Evolutionary conservation across 768 basidiomycete genomes (phyloP).

Genomic region (Hypholoma sublateritium): DNA sequence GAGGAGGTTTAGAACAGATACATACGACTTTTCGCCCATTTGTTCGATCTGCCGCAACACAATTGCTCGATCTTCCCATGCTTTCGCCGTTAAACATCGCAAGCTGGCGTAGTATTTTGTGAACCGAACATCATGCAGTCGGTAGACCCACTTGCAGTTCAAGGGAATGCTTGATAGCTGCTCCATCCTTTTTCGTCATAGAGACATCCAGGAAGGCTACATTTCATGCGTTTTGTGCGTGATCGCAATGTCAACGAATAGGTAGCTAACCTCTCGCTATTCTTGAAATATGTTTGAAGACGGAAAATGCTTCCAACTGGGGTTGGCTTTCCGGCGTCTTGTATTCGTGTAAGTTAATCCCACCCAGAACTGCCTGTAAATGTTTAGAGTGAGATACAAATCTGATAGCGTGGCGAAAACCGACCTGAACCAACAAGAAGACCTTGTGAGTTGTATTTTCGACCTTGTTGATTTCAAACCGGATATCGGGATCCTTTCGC

Average conservation of each 20-base stretch:
- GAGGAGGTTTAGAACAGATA: constrained; percentile 3
- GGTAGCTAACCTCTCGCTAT: constrained; percentile 64
- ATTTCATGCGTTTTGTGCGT: constrained; percentile 4
- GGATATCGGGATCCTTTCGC: constrained; percentile 71
- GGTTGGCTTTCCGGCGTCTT: constrained; percentile 72
- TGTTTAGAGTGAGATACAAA: background rate
- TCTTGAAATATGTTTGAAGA: constrained; percentile 77
- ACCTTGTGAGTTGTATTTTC: constrained; percentile 77
- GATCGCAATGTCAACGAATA: background rate
- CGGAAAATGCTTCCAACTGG: constrained; percentile 60
- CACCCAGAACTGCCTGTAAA: constrained; percentile 65
- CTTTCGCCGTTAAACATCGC: constrained; percentile 77
- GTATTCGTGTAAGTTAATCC: constrained; percentile 75
- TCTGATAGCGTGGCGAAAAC: background rate
- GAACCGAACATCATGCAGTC: background rate
- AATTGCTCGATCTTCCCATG: constrained; percentile 88
- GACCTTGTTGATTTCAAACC: constrained; percentile 70
- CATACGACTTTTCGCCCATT: constrained; percentile 93
- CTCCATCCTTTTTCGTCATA: constrained; percentile 60
- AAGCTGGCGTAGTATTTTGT: constrained; percentile 39
- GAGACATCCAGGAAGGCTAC: constrained; percentile 80
- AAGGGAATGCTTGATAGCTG: constrained; percentile 68
- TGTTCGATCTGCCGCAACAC: constrained; percentile 86
- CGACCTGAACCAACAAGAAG: constrained; percentile 77
- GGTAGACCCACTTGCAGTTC: constrained; percentile 57